Evolutionary conservation across 2,329 filamentous ascomycete genomes (phyloP).

Genomic region (Teratosphaeria viscida): DNA sequence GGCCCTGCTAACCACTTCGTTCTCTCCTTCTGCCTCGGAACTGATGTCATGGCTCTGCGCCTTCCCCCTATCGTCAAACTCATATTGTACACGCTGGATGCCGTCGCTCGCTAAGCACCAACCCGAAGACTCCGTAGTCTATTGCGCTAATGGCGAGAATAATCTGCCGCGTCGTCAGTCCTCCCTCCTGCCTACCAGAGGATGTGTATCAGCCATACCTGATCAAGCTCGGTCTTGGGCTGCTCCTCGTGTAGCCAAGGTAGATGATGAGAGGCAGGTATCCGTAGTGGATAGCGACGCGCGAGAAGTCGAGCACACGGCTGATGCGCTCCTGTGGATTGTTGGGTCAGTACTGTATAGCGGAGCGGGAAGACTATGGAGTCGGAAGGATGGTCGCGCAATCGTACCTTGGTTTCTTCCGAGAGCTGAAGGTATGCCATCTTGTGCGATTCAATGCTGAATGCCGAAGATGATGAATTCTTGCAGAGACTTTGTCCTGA

Average conservation of each 20-base stretch:
- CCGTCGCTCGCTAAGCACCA: not conserved
- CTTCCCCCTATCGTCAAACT: not conserved
- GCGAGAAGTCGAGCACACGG: conserved; percentile 88
- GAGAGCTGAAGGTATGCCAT: conserved; percentile 53
- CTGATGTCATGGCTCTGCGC: not conserved
- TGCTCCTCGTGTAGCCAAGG: conserved; percentile 90
- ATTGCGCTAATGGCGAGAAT: conserved; percentile 24
- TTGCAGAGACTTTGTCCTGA: not conserved
- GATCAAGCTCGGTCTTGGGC: conserved; percentile 74
- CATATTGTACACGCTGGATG: not conserved
- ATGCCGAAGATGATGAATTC: not conserved
- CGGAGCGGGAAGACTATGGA: conserved; percentile 14
- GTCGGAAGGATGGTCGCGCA: conserved; percentile 2
- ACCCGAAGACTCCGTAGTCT: conserved; percentile 4
- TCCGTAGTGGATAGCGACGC: conserved; percentile 93
- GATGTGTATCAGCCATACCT: conserved; percentile 37
- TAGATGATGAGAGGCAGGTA: conserved; percentile 96
- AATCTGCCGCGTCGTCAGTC: conserved; percentile 4
- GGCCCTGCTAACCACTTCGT: not conserved
- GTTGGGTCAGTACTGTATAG: not conserved
- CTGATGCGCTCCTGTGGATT: conserved; percentile 81
- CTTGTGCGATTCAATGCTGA: not conserved
- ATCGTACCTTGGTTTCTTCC: conserved; percentile 83
- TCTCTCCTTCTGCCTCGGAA: not conserved
- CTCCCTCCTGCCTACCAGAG: not conserved